These are phyloP conservation scores for Dalechampia spathulata DNA, from an alignment of 441 rosid species.

Conservation along the genomic window DNA sequence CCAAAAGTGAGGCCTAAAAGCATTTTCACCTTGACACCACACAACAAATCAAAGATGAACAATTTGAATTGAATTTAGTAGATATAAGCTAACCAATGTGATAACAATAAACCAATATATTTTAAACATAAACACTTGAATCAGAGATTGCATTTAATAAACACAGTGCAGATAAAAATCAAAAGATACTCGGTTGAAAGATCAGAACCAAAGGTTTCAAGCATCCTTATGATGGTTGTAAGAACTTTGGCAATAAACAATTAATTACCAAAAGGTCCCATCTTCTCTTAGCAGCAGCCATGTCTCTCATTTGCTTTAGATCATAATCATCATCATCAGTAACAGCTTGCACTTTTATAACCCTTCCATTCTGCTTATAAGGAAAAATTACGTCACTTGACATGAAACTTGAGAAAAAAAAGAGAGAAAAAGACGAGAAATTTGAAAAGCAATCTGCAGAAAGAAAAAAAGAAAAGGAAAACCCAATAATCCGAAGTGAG, in stretches of 20 bases:
- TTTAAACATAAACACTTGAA: background rate
- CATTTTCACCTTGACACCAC: background rate
- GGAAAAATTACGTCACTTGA: no score
- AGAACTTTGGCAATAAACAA: background rate
- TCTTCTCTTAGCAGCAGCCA: conserved; percentile 92
- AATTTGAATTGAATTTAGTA: background rate
- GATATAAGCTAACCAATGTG: background rate
- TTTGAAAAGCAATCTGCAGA: no score
- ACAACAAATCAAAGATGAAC: background rate
- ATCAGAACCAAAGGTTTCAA: no score
- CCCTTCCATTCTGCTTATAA: conserved; percentile 17
- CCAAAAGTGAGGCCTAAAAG: conserved; percentile 3
- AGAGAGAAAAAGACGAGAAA: background rate
- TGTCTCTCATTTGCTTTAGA: conserved; percentile 81
- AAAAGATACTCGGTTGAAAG: background rate
- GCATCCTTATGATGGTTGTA: no score
- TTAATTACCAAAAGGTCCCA: conserved; percentile 77
- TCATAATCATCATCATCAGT: conserved; percentile 63
- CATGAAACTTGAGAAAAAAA: background rate
- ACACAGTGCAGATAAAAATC: background rate
- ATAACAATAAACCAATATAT: background rate
- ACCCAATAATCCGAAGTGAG: conserved; percentile 10
- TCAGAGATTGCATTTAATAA: background rate
- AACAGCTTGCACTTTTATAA: conserved; percentile 48
- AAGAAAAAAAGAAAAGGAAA: background rate